Base-by-base conservation (phyloP, 139 green algal genomes). In the Chlorokybus atmophyticus region DNA sequence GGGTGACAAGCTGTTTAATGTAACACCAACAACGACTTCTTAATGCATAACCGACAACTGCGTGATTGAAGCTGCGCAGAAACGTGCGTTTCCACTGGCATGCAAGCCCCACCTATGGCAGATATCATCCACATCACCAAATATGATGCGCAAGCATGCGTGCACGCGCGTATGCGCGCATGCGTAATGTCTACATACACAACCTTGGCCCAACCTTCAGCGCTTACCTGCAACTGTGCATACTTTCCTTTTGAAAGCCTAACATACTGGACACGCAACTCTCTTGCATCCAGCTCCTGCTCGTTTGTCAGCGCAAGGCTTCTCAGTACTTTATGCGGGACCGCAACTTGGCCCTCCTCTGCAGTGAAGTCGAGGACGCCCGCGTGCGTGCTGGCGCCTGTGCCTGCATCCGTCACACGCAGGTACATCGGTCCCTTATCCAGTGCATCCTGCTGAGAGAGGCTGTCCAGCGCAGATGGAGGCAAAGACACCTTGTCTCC, bases 401-500 rank as follows among this genome's bases (percentile, higher is more conserved):
- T 14, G 14, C 10, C 23, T 3, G 52, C 59, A 32, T 26, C 5
- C 27, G 55, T 50, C 35, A 71, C 25, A 28, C 60, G 21, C 42
- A 71, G 67, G 38, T 68, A 21, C 57, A 71, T 67, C n/a, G 63
- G 63, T 1, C 63, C 63, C 30, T 60, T 68, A 21, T 71, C 63
- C 7, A 71, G 57, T 21, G 57, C 63, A 19, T 53, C 31, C 32
- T 63, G 8, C 2, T 27, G 25, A 6, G 30, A 23, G 5, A 71
- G 50, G 3, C 52, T 27, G 1, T 40, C 50, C 42, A 71, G 38
- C 17, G 29, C 57, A 1, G 57, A 62, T 8, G 26, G 51, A 6
- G 63, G 63, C 14, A 71, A 40, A 2, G 35, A 35, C n/a, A 71
- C 52, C 39, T 67, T 67, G 29, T 69, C 62, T 41, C 57, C 40